A percentile compares a stretch with the other conserved stretches of the same genome.
phyloP scores from a whole-genome alignment of 371 early-diverging fungal species.

The Quaeritorhiza haematococci region DNA sequence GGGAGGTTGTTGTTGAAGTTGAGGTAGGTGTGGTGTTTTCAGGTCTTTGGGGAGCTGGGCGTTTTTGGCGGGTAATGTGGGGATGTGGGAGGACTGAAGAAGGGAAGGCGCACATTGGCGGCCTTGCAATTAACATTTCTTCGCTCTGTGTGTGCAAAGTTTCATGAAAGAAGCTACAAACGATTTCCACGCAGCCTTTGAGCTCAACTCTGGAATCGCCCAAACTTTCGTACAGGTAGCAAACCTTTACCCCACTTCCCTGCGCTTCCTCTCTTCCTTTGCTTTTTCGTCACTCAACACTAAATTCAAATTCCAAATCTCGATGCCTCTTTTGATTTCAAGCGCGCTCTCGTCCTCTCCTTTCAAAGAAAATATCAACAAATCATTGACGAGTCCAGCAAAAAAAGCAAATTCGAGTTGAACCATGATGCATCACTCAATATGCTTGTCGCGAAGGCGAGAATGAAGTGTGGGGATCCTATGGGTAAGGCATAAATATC shows the following conservation, averaged over 20 bases:
- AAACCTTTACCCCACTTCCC: neutral
- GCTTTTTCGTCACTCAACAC: neutral
- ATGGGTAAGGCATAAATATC: too few species aligned
- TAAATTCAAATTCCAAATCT: neutral
- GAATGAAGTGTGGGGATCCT: constrained; percentile 35
- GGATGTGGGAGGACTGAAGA: neutral
- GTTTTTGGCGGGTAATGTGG: neutral
- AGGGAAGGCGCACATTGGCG: too few species aligned
- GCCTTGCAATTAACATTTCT: neutral
- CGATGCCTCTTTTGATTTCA: neutral
- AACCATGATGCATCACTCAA: constrained; percentile 35
- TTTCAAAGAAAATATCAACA: constrained; percentile 50
- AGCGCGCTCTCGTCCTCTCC: constrained; percentile 43
- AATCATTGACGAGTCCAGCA: constrained; percentile 40
- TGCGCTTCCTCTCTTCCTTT: too few species aligned
- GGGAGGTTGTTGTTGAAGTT: constrained; percentile 41
- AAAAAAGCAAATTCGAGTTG: constrained; percentile 24
- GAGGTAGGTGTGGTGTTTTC: constrained; percentile 19
- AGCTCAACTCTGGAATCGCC: constrained; percentile 48
- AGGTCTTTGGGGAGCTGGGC: neutral
- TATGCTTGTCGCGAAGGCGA: constrained; percentile 43
- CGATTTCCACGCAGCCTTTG: constrained; percentile 53
- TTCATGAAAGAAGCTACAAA: constrained; percentile 41
- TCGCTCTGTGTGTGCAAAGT: constrained; percentile 5
- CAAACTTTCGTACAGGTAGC: constrained; percentile 48